These are phyloP conservation scores for Pseudocercospora macadamiae DNA, from an alignment of 2,329 filamentous ascomycete genomes.

Conservation along the genomic window DNA sequence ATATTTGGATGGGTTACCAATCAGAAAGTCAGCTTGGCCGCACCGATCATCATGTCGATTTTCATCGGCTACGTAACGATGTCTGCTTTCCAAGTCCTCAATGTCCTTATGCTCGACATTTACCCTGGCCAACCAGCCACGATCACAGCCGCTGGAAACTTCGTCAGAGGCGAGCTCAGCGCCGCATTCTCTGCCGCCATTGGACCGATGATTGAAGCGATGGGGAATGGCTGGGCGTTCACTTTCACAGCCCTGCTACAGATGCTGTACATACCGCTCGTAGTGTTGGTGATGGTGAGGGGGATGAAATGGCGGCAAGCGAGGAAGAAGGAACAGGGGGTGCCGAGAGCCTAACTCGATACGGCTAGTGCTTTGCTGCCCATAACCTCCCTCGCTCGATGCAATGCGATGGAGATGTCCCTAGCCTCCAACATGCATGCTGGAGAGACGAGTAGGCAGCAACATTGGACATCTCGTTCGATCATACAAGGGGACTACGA, in stretches of 20 bases:
- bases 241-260: constrained; percentile 31
- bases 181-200: constrained; percentile 44
- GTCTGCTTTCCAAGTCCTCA: constrained; percentile 59
- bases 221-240: constrained; percentile 51
- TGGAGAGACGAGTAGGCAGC: too few relatives aligned
- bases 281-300: too few relatives aligned
- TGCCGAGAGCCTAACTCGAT: too few relatives aligned
- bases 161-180: constrained; percentile 41
- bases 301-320: too few relatives aligned
- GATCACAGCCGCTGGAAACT: constrained; percentile 44
- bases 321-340: too few relatives aligned
- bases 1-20: constrained; percentile 46
- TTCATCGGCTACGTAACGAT: constrained; percentile 60
- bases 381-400: too few relatives aligned
- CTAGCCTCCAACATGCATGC: too few relatives aligned
- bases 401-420: too few relatives aligned
- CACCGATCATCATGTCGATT: constrained; percentile 52
- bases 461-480: too few relatives aligned
- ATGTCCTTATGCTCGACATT: constrained; percentile 47
- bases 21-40: constrained; percentile 40
- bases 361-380: too few relatives aligned
- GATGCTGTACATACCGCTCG: too few relatives aligned
- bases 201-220: constrained; percentile 45
- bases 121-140: constrained; percentile 45
- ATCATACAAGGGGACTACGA: too few relatives aligned